A percentile compares a stretch with the other conserved stretches of the same genome.
phyloP scores from a whole-genome alignment of 768 basidiomycete species.

The Neoboletus brunneissimus region DNA sequence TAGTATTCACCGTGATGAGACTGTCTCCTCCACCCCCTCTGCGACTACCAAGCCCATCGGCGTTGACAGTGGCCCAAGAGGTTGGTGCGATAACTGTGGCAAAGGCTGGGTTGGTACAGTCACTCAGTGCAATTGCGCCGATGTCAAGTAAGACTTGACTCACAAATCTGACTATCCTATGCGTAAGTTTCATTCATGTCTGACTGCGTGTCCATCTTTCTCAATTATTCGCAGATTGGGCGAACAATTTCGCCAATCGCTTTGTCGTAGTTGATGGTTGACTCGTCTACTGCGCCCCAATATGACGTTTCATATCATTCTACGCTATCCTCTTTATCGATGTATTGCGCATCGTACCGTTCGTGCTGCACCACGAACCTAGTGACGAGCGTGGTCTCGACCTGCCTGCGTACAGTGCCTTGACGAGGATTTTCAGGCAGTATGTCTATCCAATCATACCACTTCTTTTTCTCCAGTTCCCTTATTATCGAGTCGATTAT shows the following conservation, averaged over 20 bases:
- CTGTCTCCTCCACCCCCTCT: conserved; percentile 42
- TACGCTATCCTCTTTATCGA: conserved; percentile 42
- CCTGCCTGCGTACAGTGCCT: conserved; percentile 23
- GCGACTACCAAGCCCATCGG: conserved; percentile 53
- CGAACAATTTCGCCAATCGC: conserved; percentile 38
- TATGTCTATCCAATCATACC: conserved; percentile 14
- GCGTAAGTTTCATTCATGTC: conserved; percentile 19
- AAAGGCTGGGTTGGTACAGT: conserved; percentile 60
- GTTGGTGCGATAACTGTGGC: conserved; percentile 76
- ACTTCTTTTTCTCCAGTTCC: neutral
- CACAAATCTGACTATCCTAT: conserved; percentile 22
- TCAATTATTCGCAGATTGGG: conserved; percentile 29
- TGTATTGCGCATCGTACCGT: conserved; percentile 68
- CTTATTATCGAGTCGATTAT: conserved; percentile 3
- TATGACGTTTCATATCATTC: conserved; percentile 34
- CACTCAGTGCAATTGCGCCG: conserved; percentile 57
- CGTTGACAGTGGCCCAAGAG: conserved; percentile 58
- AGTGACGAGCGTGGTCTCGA: conserved; percentile 67
- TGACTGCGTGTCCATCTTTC: conserved; percentile 1
- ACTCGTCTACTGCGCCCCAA: conserved; percentile 33
- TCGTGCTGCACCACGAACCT: conserved; percentile 49
- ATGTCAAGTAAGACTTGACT: conserved; percentile 52
- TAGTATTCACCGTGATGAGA: conserved; percentile 77
- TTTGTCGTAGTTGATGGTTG: conserved; percentile 40
- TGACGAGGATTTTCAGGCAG: conserved; percentile 26